Base-by-base conservation (phyloP, 305 asterid species). In the Stenogyne calaminthoides region DNA sequence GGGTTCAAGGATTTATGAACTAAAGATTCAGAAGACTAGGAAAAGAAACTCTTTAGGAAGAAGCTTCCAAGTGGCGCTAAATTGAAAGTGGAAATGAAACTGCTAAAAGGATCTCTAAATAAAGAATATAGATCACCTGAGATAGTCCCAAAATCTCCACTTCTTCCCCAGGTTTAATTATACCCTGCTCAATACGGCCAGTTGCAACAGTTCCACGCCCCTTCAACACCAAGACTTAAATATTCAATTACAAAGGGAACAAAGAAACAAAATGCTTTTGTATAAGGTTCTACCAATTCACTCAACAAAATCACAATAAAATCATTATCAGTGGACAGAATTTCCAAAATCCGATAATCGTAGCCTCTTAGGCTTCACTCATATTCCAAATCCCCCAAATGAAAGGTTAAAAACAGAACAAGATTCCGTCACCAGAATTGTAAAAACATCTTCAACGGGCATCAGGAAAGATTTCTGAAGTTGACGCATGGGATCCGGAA, bases 191-290 rank as follows among this genome's bases (percentile, higher is more conserved):
- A 44, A 92, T 80, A 74, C 97, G 96, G 57, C 98, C 98, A 19
- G 98, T 90, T 61, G 98, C 98, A 83, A 92, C 98, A 56, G 98
- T 90, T 77, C 98, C 98, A 80, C 98, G 97, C 7, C 98, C 98
- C 98, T 92, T 42, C 46, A 82, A 66, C 32, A 62, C 59, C 76
- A 81, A 60, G 20, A 56, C 39, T 46, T 56, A 27, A 52, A 71
- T 56, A 44, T 68, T 34, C 67, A 77, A 39, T 47, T 16, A 69
- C 39, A 56, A 65, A 19, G 27, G 12, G 5, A n/a, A n/a, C n/a
- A n/a, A n/a, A n/a, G n/a, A 57, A 58, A 29, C 27, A 10, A 36
- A 7, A 10, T 58, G 9, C 19, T 19, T 36, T 12, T n/a, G 10
- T 16, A 74, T 49, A 32, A 54, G 40, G 44, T 9, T 9, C 52